A percentile compares a stretch with the other conserved stretches of the same genome.
Evolutionary conservation across 2,329 filamentous ascomycete species (phyloP).

Genomic region (Aureobasidium melanogenum): DNA sequence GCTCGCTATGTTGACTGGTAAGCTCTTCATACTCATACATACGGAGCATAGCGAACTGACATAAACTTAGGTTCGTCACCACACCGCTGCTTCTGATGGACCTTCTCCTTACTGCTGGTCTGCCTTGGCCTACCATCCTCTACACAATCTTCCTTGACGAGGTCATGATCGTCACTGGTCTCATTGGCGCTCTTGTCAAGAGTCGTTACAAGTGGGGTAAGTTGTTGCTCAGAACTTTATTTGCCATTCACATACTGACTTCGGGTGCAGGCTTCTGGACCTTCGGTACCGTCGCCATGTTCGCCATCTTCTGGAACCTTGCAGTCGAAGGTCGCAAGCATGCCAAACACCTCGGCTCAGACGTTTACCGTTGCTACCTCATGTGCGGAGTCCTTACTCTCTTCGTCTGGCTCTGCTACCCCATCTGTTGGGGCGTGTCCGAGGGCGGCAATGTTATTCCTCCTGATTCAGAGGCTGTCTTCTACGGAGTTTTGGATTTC

Average conservation of each 20-base stretch:
- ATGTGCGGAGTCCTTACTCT: conserved; percentile 44
- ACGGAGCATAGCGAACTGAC: background rate
- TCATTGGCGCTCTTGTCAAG: conserved; percentile 52
- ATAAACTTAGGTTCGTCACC: conserved; percentile 35
- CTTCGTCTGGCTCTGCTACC: conserved; percentile 52
- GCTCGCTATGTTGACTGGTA: conserved; percentile 55
- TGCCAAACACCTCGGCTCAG: conserved; percentile 41
- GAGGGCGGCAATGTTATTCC: conserved; percentile 56
- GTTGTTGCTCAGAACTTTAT: conserved; percentile 30
- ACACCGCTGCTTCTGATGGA: conserved; percentile 52
- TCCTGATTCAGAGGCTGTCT: conserved; percentile 54
- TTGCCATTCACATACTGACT: conserved; percentile 17
- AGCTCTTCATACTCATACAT: background rate
- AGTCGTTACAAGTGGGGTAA: conserved; percentile 58
- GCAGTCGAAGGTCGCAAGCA: conserved; percentile 44
- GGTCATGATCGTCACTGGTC: conserved; percentile 54
- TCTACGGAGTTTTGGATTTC: conserved; percentile 56
- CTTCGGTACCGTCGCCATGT: conserved; percentile 35
- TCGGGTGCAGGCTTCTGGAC: conserved; percentile 23
- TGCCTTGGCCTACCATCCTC: conserved; percentile 53
- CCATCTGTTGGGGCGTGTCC: conserved; percentile 50
- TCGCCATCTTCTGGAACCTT: conserved; percentile 52
- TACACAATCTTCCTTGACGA: conserved; percentile 51
- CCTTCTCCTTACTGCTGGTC: conserved; percentile 50
- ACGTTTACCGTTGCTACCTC: conserved; percentile 41